A percentile compares a stretch with the other conserved stretches of the same genome.
Conservation (phyloP, 1,139 yeast genomes). For the Hyphopichia wangnamkhiaoensis region DNA sequence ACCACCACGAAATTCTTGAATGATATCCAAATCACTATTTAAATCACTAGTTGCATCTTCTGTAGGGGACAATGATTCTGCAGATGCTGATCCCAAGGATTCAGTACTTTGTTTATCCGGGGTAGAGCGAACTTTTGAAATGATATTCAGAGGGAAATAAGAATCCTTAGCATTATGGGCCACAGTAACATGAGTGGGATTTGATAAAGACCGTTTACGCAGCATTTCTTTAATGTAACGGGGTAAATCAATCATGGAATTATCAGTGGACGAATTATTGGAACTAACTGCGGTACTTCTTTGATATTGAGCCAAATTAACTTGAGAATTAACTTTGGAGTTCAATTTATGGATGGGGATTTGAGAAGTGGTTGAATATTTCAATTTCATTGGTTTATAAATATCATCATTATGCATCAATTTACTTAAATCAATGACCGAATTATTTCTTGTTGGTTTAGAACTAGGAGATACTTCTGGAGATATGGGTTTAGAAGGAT, state of each 20-base stretch:
- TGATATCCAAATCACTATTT: constrained; percentile 26
- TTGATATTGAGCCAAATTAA: constrained; percentile 29
- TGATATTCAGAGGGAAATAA: constrained; percentile 28
- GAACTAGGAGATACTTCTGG: constrained; percentile 50
- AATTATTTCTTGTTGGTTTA: constrained; percentile 45
- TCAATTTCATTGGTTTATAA: constrained; percentile 42
- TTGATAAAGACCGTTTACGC: constrained; percentile 12
- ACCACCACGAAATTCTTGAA: constrained; percentile 20
- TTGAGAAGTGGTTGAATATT: constrained; percentile 41
- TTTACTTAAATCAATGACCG: constrained; percentile 45
- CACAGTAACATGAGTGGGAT: constrained; percentile 18
- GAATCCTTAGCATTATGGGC: constrained; percentile 26
- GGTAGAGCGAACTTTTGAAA: constrained; percentile 17
- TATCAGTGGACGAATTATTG: constrained; percentile 16
- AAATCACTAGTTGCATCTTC: neutral
- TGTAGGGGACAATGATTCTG: constrained; percentile 7
- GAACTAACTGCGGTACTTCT: constrained; percentile 25
- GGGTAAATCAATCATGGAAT: constrained; percentile 31
- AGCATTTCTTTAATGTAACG: constrained; percentile 10
- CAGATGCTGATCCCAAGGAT: constrained; percentile 11
- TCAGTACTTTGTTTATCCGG: constrained; percentile 6
- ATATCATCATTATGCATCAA: constrained; percentile 38
- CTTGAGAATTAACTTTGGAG: constrained; percentile 44
- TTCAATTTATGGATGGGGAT: constrained; percentile 44
- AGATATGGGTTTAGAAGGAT: constrained; percentile 38